Conservation (phyloP, 2,329 filamentous ascomycete genomes). For the Pseudocercospora ulei region DNA sequence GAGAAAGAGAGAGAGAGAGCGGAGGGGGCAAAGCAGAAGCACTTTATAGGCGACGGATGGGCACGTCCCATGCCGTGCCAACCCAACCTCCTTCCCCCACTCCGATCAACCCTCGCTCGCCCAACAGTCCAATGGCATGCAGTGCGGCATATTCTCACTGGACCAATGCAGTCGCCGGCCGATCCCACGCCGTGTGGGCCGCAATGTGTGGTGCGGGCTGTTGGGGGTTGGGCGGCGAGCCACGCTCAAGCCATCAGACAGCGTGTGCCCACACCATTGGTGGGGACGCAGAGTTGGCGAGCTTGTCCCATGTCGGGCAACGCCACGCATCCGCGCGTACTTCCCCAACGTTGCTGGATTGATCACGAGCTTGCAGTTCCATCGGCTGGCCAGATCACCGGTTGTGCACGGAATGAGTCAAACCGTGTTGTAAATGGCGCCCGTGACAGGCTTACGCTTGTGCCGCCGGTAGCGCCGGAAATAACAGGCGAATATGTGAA, state of each 20-base stretch:
- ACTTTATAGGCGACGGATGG: slow-evolving; percentile 17
- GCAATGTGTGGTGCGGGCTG: slow-evolving; percentile 8
- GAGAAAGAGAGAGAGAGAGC: slow-evolving; percentile 12
- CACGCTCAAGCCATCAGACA: slow-evolving; percentile 2
- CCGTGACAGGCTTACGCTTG: slow-evolving; percentile 3
- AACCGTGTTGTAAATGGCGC: slow-evolving; percentile 1
- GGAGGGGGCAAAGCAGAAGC: slow-evolving; percentile 17
- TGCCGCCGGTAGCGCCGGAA: slow-evolving; percentile 7
- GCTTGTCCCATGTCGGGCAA: slow-evolving; percentile 10
- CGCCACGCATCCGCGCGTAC: slow-evolving; percentile 1
- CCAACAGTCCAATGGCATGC: slow-evolving; percentile 17
- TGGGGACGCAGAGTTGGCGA: slow-evolving; percentile 11
- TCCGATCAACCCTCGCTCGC: slow-evolving; percentile 18
- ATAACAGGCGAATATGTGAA: slow-evolving; percentile 1
- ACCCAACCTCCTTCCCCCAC: slow-evolving; percentile 14
- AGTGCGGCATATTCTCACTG: slow-evolving; percentile 14
- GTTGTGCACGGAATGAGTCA: not conserved
- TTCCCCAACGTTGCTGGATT: not conserved
- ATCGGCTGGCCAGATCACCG: not conserved
- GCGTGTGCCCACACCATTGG: slow-evolving; percentile 16
- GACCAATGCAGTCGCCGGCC: slow-evolving; percentile 12
- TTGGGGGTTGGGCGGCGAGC: slow-evolving; percentile 11
- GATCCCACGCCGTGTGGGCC: slow-evolving; percentile 23
- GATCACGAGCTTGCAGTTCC: slow-evolving; percentile 3
- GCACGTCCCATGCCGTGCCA: slow-evolving; percentile 6